Evolutionary conservation across 2,329 filamentous ascomycete genomes (phyloP).

Genomic region (Tolypocladium paradoxum): DNA sequence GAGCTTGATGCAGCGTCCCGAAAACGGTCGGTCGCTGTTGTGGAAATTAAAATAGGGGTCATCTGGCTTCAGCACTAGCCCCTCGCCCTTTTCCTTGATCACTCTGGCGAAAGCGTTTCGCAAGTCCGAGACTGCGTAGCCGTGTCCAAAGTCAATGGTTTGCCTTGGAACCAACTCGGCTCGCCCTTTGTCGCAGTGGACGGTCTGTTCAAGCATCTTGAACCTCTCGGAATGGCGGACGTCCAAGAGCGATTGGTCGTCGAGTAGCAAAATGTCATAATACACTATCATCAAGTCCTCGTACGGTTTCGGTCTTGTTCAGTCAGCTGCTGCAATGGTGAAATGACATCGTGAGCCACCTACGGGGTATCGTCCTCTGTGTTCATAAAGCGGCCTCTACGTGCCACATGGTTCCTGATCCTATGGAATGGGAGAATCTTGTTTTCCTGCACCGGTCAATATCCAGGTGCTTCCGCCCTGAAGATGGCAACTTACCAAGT

Average conservation of each 20-base stretch:
- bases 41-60: constrained; percentile 62
- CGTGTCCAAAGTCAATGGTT: constrained; percentile 52
- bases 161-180: constrained; percentile 58
- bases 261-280: constrained; percentile 45
- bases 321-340: constrained; percentile 8
- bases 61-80: constrained; percentile 70
- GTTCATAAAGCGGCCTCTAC: constrained; percentile 61
- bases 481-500: constrained; percentile 30
- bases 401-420: constrained; percentile 67
- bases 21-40: constrained; percentile 22
- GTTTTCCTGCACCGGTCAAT: constrained; percentile 28
- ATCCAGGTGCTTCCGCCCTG: not conserved
- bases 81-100: constrained; percentile 60
- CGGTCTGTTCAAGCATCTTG: constrained; percentile 44
- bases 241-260: constrained; percentile 40
- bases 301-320: constrained; percentile 31
- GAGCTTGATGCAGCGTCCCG: constrained; percentile 61
- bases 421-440: constrained; percentile 68
- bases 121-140: constrained; percentile 41
- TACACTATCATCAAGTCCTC: constrained; percentile 54
- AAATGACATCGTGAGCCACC: constrained; percentile 12
- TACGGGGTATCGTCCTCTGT: constrained; percentile 59
- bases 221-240: constrained; percentile 48
- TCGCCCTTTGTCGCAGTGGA: constrained; percentile 43
- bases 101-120: constrained; percentile 55